These are phyloP conservation scores for Hypoxylon trugodes DNA, from an alignment of 495 filamentous ascomycete species.

Conservation along the genomic window DNA sequence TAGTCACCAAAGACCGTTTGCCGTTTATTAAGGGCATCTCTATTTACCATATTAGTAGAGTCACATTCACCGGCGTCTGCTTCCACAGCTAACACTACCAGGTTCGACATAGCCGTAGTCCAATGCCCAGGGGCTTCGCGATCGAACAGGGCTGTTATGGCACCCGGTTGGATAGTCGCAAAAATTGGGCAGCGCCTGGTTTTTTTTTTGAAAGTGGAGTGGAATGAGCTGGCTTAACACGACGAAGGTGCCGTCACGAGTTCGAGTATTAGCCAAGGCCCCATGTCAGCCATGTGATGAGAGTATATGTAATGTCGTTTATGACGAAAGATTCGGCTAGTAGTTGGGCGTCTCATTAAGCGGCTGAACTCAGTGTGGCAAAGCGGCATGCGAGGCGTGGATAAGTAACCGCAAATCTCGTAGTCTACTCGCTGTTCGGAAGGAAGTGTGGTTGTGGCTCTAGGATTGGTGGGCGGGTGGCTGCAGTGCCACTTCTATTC, in stretches of 20 bases:
- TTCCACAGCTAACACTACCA: constrained; percentile 28
- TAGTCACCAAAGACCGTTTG: constrained; percentile 9
- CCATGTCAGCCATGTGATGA: constrained; percentile 28
- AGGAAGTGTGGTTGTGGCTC: constrained; percentile 20
- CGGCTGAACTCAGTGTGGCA: constrained; percentile 36
- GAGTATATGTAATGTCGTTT: constrained; percentile 29
- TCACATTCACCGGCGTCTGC: constrained; percentile 24
- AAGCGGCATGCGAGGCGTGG: constrained; percentile 15
- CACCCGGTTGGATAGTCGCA: constrained; percentile 25
- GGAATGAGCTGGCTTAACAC: constrained; percentile 22
- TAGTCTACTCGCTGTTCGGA: constrained; percentile 25
- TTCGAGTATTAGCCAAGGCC: constrained; percentile 26
- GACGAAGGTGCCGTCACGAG: constrained; percentile 32
- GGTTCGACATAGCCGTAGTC: constrained; percentile 20
- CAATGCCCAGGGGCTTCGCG: constrained; percentile 2
- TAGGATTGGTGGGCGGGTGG: constrained; percentile 17
- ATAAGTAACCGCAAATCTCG: constrained; percentile 26
- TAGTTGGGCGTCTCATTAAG: constrained; percentile 19
- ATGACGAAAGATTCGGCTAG: constrained; percentile 36
- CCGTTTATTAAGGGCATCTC: constrained; percentile 9
- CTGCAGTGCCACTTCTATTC: constrained; percentile 36
- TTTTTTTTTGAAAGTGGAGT: constrained; percentile 18
- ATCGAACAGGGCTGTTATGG: constrained; percentile 14
- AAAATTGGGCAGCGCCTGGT: constrained; percentile 10
- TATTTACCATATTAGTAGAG: constrained; percentile 28